These are phyloP conservation scores for Nakaseomyces delphensis DNA, from an alignment of 1,139 yeast genomes.

Conservation along the genomic window DNA sequence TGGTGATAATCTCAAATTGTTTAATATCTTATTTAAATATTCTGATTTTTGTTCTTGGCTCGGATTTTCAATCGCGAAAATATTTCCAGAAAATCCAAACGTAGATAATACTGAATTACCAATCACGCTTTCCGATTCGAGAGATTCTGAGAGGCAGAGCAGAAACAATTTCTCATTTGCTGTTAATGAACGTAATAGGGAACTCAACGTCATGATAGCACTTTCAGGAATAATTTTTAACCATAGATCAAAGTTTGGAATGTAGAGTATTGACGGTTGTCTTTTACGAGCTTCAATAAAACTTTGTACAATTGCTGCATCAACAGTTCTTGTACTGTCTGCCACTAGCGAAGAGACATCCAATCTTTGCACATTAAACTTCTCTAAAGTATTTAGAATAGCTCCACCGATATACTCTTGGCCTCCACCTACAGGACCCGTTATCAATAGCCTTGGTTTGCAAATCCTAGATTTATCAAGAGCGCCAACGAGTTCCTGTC, in stretches of 20 bases:
- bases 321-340: slow-evolving; percentile 77
- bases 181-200: slow-evolving; percentile 57
- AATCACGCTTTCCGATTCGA: slow-evolving; percentile 13
- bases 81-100: slow-evolving; percentile 38
- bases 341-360: slow-evolving; percentile 74
- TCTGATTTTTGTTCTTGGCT: slow-evolving; percentile 37
- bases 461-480: slow-evolving; percentile 62
- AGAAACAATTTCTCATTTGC: slow-evolving; percentile 69
- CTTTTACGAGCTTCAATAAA: slow-evolving; percentile 86
- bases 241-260: slow-evolving; percentile 84
- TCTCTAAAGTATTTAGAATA: slow-evolving; percentile 72
- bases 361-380: slow-evolving; percentile 78
- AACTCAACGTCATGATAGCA: slow-evolving; percentile 63
- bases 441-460: slow-evolving; percentile 69
- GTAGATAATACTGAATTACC: slow-evolving; percentile 12
- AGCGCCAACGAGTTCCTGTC: slow-evolving; percentile 53
- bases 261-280: slow-evolving; percentile 75
- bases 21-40: slow-evolving; percentile 47
- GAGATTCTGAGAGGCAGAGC: slow-evolving; percentile 62
- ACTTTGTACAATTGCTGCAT: slow-evolving; percentile 74
- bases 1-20: slow-evolving; percentile 61
- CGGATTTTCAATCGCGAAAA: slow-evolving; percentile 40
- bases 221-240: slow-evolving; percentile 55
- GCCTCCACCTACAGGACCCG: slow-evolving; percentile 78
- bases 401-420: slow-evolving; percentile 85